Base-by-base conservation (phyloP, 345 rosid genomes). In the Mangifera indica region DNA sequence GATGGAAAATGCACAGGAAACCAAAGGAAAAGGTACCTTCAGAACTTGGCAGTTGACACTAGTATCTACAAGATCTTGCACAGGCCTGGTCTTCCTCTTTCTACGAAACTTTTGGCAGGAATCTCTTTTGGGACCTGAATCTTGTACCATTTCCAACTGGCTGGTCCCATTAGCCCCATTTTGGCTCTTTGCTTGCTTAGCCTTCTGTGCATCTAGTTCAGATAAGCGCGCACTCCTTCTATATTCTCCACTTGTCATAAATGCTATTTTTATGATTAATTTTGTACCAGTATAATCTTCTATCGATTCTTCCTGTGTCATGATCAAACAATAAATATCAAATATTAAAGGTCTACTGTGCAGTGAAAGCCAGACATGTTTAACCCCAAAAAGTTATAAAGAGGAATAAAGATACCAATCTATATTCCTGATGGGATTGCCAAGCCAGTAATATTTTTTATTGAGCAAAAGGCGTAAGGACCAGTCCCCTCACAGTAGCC, bases 201-300 rank as follows among this genome's bases (percentile, higher is more conserved):
- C 80, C 67, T 18, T 77, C 65, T 25, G 55, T 72, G 73, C 73
- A 63, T 72, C 80, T 52, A 61, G 63, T 67, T 72, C 66, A 37
- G 53, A 49, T 77, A 77, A 67, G 18, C 66, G 76, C 9, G 59
- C 65, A 72, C 80, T 72, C 66, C 73, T 77, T 72, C 76, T 64
- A 46, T 12, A 49, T 67, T 46, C 60, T 60, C 73, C 60, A 12
- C 34, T 67, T 0, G 14, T 67, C 80, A 77, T 77, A 26, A 46
- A 26, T 29, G 74, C 29, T 42, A 53, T 60, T 42, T 10, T 12
- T 72, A 9, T 45, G 11, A 25, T n/a, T 9, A 5, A 52, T 17
- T 67, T 52, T 45, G 18, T 11, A 29, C 42, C 42, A 6, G 42
- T 37, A 37, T 5, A 37, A 37, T 54, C 37, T 25, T 55, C 53